These are phyloP conservation scores for Rhodomyrtus tomentosa DNA, from an alignment of 345 rosid species.

Conservation along the genomic window DNA sequence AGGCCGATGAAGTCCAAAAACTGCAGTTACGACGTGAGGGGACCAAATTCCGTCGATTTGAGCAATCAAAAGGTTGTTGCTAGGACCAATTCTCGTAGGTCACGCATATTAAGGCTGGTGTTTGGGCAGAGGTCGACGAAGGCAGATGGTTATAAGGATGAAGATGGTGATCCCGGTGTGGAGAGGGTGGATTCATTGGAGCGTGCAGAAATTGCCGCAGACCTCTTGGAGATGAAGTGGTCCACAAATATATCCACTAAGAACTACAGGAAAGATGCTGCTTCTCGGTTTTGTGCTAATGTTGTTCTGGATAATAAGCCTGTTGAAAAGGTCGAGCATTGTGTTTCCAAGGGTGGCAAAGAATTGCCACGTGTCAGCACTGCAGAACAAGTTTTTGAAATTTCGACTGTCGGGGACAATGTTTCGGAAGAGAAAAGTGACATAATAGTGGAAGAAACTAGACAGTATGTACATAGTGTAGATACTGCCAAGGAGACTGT, in stretches of 20 bases:
- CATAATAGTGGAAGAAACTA: constrained; percentile 10
- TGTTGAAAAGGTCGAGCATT: constrained; percentile 6
- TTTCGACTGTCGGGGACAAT: not conserved
- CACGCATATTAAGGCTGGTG: constrained; percentile 55
- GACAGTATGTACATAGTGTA: not conserved
- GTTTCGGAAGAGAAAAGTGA: constrained; percentile 4
- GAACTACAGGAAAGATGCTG: constrained; percentile 20
- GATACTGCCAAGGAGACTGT: constrained; percentile 5
- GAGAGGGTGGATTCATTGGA: constrained; percentile 47
- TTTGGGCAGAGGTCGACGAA: constrained; percentile 47
- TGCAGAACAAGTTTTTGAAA: constrained; percentile 12
- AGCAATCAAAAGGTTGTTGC: constrained; percentile 28
- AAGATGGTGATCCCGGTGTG: constrained; percentile 13
- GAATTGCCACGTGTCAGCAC: not conserved
- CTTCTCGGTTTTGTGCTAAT: constrained; percentile 6
- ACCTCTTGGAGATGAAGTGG: constrained; percentile 83
- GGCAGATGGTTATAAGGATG: constrained; percentile 21
- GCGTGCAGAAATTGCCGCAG: constrained; percentile 80
- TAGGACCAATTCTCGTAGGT: constrained; percentile 26
- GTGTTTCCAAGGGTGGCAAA: not conserved
- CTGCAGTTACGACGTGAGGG: constrained; percentile 25
- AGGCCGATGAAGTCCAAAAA: constrained; percentile 38
- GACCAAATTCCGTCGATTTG: constrained; percentile 12
- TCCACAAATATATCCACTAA: constrained; percentile 56
- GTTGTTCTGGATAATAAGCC: constrained; percentile 4